Conservation (phyloP, 371 early-diverging fungal genomes). For the Blastocladiella emersonii region DNA sequence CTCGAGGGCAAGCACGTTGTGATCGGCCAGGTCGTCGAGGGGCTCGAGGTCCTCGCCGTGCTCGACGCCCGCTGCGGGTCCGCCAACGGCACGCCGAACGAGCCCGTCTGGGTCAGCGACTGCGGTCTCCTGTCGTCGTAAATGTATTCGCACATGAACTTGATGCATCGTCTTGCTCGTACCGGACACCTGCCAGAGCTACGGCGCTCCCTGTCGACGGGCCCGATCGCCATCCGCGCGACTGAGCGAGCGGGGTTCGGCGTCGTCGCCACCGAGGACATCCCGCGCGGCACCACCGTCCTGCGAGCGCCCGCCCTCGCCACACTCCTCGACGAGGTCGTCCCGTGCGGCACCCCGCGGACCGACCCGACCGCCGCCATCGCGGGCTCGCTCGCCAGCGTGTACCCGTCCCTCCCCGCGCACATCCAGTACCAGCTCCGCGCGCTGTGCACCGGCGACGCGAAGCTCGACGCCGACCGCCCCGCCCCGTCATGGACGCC, state of each 20-base stretch:
- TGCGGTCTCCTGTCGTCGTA: background rate
- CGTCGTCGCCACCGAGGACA: too few species aligned
- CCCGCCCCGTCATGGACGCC: background rate
- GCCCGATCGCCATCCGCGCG: too few species aligned
- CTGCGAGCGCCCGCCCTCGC: background rate
- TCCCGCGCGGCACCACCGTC: background rate
- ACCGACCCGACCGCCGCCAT: background rate
- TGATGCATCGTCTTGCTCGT: too few species aligned
- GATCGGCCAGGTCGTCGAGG: constrained; percentile 53
- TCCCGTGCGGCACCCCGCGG: too few species aligned
- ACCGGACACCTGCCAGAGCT: too few species aligned
- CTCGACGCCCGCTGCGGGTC: background rate
- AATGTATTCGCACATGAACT: too few species aligned
- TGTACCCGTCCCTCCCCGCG: background rate
- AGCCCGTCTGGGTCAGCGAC: background rate
- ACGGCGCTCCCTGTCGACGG: too few species aligned
- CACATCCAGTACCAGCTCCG: background rate
- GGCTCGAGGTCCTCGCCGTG: background rate
- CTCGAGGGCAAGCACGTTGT: constrained; percentile 65
- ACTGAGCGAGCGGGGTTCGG: too few species aligned
- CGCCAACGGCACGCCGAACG: background rate
- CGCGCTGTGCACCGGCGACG: background rate
- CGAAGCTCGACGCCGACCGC: background rate
- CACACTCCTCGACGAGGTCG: background rate
- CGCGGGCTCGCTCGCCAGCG: background rate